Evolutionary conservation across 2,329 filamentous ascomycete genomes (phyloP).

Genomic region (Fusarium clavum): DNA sequence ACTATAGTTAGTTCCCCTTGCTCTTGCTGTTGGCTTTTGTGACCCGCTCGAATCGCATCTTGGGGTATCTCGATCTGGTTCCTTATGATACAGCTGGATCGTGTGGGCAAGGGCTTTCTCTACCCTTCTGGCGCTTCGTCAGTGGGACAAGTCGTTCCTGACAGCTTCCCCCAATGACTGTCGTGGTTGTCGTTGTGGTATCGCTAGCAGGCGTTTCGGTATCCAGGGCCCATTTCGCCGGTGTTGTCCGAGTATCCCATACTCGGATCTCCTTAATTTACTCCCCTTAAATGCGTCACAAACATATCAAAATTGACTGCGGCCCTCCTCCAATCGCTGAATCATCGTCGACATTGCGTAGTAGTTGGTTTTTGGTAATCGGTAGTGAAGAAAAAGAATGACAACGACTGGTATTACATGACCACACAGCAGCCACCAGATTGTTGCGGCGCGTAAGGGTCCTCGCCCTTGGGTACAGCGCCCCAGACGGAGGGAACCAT

Average conservation of each 20-base stretch:
- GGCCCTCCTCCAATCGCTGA: conserved; percentile 46
- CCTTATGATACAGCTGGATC: conserved; percentile 38
- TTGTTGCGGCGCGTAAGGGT: conserved; percentile 98
- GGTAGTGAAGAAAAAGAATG: conserved; percentile 42
- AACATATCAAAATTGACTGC: conserved; percentile 47
- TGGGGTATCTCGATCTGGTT: conserved; percentile 46
- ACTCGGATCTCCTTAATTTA: conserved; percentile 38
- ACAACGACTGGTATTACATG: conserved; percentile 71
- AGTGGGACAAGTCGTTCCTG: conserved; percentile 26
- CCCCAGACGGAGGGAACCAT: conserved; percentile 99
- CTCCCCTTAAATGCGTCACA: conserved; percentile 42
- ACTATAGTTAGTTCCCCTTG: conserved; percentile 32
- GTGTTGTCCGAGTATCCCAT: conserved; percentile 30
- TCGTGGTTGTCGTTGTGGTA: conserved; percentile 35
- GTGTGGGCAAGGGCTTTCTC: conserved; percentile 28
- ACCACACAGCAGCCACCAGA: conserved; percentile 92
- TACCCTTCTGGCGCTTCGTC: conserved; percentile 31
- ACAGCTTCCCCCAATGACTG: conserved; percentile 26
- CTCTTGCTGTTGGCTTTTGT: conserved; percentile 39
- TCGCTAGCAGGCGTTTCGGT: conserved; percentile 37
- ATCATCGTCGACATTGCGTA: conserved; percentile 49
- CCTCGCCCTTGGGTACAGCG: conserved; percentile 91
- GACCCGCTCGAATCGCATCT: conserved; percentile 44
- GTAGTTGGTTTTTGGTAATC: conserved; percentile 46
- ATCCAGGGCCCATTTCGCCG: conserved; percentile 38